A percentile compares a stretch with the other conserved stretches of the same genome.
Evolutionary conservation across 805 yeast genomes (phyloP).

Genomic region (Wickerhamiella allomyrinae): DNA sequence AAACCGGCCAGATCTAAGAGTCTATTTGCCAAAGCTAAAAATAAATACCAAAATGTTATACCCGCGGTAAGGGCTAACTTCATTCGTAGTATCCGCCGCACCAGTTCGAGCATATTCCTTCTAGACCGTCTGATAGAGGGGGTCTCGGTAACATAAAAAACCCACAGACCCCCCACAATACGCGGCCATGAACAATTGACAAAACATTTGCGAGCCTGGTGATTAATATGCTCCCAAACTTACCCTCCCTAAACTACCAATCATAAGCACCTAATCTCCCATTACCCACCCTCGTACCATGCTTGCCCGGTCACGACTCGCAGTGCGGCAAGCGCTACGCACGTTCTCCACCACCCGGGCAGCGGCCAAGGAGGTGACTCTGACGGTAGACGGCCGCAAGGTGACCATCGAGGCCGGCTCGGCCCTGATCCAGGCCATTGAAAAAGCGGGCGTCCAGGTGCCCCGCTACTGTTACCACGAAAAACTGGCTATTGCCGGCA

Average conservation of each 20-base stretch:
- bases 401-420: slow-evolving; percentile 77
- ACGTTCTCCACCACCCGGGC: slow-evolving; percentile 26
- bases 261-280: slow-evolving; percentile 2
- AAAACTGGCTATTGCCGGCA: slow-evolving; percentile 79
- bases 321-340: slow-evolving; percentile 6
- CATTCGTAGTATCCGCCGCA: slow-evolving; percentile 5
- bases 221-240: not conserved
- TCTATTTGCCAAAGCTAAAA: not conserved
- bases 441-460: slow-evolving; percentile 74
- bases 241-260: slow-evolving; percentile 4
- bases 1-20: too few species aligned
- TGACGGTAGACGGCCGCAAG: slow-evolving; percentile 50
- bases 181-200: slow-evolving; percentile 6
- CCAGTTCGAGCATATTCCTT: slow-evolving; percentile 6
- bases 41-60: not conserved
- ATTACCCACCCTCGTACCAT: not conserved
- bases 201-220: not conserved
- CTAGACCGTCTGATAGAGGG: slow-evolving; percentile 10
- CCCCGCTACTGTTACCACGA: slow-evolving; percentile 90
- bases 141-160: not conserved
- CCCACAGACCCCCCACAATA: slow-evolving; percentile 1
- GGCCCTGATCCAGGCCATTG: slow-evolving; percentile 81
- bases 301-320: slow-evolving; percentile 4
- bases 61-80: slow-evolving; percentile 6
- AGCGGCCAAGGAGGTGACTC: slow-evolving; percentile 39